These are phyloP conservation scores for Hyaloscypha bicolor DNA, from an alignment of 495 filamentous ascomycete genomes.

Conservation along the genomic window DNA sequence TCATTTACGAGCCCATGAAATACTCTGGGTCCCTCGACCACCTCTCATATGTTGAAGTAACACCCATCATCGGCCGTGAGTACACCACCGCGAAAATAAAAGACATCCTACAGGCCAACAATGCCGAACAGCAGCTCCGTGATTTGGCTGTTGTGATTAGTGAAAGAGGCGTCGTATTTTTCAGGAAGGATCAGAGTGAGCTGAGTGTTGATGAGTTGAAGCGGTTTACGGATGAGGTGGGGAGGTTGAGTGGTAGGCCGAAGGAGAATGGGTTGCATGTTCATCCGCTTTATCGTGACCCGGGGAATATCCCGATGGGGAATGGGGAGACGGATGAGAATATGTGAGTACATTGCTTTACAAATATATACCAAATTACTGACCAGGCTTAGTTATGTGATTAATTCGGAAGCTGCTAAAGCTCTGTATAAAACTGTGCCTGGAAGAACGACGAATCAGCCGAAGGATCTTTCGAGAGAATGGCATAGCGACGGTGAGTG, in stretches of 20 bases:
- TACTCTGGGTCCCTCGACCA: conserved; percentile 24
- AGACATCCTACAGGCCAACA: conserved; percentile 63
- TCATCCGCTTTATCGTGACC: conserved; percentile 46
- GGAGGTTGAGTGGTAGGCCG: conserved; percentile 45
- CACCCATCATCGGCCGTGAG: conserved; percentile 69
- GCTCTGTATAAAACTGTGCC: conserved; percentile 48
- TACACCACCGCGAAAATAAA: conserved; percentile 62
- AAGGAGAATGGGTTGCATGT: conserved; percentile 45
- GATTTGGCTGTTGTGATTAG: conserved; percentile 67
- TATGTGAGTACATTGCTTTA: conserved; percentile 32
- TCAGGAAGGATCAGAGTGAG: conserved; percentile 41
- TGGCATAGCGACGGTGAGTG: conserved; percentile 48
- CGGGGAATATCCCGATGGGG: conserved; percentile 44
- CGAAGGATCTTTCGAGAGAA: conserved; percentile 42
- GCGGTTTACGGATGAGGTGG: conserved; percentile 41
- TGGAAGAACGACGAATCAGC: conserved; percentile 32
- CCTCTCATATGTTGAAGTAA: conserved; percentile 65
- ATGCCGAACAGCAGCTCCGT: conserved; percentile 65
- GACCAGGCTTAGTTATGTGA: conserved; percentile 41
- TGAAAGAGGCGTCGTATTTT: conserved; percentile 36
- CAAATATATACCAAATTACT: not conserved
- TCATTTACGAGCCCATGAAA: conserved; percentile 35
- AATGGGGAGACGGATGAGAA: conserved; percentile 42
- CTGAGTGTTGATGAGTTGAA: conserved; percentile 44
- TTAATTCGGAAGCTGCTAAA: conserved; percentile 48